Evolutionary conservation across 2,329 filamentous ascomycete genomes (phyloP).

Genomic region (Cordyceps farinosa): DNA sequence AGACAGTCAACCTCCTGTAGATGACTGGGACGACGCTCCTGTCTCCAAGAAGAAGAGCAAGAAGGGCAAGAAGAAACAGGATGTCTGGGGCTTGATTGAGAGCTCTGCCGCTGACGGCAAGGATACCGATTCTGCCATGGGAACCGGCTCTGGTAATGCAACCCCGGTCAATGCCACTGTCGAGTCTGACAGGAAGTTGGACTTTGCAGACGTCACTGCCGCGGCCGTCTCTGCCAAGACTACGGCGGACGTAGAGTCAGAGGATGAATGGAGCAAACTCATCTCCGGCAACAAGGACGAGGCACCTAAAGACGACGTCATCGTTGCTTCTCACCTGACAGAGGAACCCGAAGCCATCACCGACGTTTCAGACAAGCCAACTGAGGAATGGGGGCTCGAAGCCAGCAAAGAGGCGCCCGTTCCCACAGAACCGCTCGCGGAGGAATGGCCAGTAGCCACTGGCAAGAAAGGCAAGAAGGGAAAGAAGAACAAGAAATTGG

Average conservation of each 20-base stretch:
- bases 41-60: constrained; percentile 34
- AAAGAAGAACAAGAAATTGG: constrained; percentile 28
- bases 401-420: constrained; percentile 23
- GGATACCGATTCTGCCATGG: background rate
- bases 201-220: background rate
- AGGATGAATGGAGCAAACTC: constrained; percentile 19
- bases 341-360: background rate
- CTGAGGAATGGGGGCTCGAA: constrained; percentile 23
- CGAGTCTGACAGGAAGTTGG: background rate
- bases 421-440: background rate
- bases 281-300: constrained; percentile 19
- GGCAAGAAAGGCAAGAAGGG: constrained; percentile 28
- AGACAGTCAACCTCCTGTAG: constrained; percentile 24
- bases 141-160: background rate
- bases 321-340: background rate
- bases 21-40: constrained; percentile 19
- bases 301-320: constrained; percentile 13
- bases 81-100: constrained; percentile 18
- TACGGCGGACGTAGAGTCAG: background rate
- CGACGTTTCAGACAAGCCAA: background rate
- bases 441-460: constrained; percentile 10
- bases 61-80: constrained; percentile 30
- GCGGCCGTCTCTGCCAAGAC: background rate
- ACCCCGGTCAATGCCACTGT: background rate
- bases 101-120: background rate